phyloP scores from a whole-genome alignment of 2,329 filamentous ascomycete genomes.

The Sporothrix brunneoviolacea region DNA sequence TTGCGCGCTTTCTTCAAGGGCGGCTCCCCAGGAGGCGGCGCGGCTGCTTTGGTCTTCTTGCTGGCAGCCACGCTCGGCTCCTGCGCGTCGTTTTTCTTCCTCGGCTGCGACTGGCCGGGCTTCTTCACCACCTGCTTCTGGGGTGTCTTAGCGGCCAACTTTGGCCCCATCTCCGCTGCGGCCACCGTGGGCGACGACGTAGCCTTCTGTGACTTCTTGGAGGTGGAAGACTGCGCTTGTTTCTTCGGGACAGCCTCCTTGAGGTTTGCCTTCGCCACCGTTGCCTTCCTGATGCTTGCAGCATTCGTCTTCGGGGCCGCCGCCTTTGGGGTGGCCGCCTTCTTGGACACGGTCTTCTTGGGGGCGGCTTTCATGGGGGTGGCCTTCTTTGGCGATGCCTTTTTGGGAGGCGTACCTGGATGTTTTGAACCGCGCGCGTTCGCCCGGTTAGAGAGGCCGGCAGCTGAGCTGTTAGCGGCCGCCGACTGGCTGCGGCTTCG shows the following conservation, averaged over 20 bases:
- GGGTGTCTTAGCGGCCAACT: not conserved
- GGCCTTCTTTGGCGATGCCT: not conserved
- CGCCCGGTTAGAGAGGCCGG: not conserved
- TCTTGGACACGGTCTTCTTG: not conserved
- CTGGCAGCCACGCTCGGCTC: no score
- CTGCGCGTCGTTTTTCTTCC: no score
- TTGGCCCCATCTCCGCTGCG: not conserved
- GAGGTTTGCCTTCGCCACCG: not conserved
- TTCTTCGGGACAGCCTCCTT: not conserved
- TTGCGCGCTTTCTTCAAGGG: not conserved
- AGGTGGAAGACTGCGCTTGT: not conserved
- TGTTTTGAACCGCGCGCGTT: no score
- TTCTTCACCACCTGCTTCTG: not conserved
- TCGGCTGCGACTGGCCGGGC: not conserved
- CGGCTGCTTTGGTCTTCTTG: slow-evolving; percentile 5
- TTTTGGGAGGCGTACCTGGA: slow-evolving; percentile 22
- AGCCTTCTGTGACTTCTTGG: not conserved
- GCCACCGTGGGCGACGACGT: not conserved
- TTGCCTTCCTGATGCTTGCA: not conserved
- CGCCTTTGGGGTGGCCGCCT: not conserved
- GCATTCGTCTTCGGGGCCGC: not conserved
- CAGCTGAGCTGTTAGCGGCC: not conserved
- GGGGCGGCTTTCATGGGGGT: slow-evolving; percentile 1
- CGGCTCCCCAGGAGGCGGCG: not conserved
- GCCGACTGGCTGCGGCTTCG: slow-evolving; percentile 1